Base-by-base conservation (phyloP, 2,329 filamentous ascomycete genomes). In the Colletotrichum paranaense region DNA sequence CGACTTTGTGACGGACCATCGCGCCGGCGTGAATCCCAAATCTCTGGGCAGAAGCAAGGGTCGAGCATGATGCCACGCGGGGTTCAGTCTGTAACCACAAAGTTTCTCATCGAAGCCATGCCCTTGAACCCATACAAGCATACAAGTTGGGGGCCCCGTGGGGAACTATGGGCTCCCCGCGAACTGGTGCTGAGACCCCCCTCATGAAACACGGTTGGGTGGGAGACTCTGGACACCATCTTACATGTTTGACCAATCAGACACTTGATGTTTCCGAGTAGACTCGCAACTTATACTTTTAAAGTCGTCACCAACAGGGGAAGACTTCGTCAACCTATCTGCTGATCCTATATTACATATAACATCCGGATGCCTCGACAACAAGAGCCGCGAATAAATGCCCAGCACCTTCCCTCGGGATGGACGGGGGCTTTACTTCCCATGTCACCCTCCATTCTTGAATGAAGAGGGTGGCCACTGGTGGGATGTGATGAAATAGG, bases 101-200 rank as follows among this genome's bases (percentile, higher is more conserved):
- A 72, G 52, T 68, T 58, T 72, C 59, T 68, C 11, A 28, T 38
- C 24, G 14, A 35, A 35, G 24, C 42, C 55, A 30, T 46, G 32
- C 30, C 65, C 68, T 38, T 62, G 68, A 49, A n/a, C 8, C 35
- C 30, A 22, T 38, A 52, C 65, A 69, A 46, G 69, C 65, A 68
- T 72, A 42, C 32, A 53, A 59, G 6, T 53, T 59, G 30, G 12
- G 30, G n/a, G 4, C 70, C 66, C 59, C 66, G 30, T 38, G 66
- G 70, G 66, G 46, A 59, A 49, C n/a, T 64, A 22, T 46, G 53
- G 22, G 30, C 32, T 65, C 46, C 6, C 62, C 52, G 62, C 53
- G 42, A 73, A 72, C 67, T 35, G 60, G 26, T 73, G 55, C 42
- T 19, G 32, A 55, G 53, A 12, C 46, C 42, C n/a, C 66, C 38